Base-by-base conservation (phyloP, 768 basidiomycete species). In the Cubamyces lactineus region DNA sequence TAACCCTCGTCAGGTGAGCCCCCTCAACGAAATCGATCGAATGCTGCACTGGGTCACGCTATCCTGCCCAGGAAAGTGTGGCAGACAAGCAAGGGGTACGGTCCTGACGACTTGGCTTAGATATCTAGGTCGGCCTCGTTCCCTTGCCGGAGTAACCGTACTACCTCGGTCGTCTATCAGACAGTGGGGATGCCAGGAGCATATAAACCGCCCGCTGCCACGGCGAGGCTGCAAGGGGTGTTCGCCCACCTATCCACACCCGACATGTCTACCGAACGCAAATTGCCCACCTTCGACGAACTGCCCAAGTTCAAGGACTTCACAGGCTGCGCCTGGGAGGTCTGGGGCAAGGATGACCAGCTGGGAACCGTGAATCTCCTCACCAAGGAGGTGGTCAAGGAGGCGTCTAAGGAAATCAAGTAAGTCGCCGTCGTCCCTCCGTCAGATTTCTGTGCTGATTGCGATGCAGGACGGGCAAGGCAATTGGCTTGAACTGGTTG, bases 321-420 rank as follows among this genome's bases (percentile, higher is more conserved):
- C 64, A 68, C 66, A 8, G 88, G 87, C 11, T 89, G 87, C 57
- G 88, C 87, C 2, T 89, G 88, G 88, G 78, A 77, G 3, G 77
- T 88, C 11, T 89, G 86, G 86, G 87, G 87, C 24, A 72, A 78
- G 40, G 81, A 84, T 19, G 88, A 89, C 63, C 77, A 89, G 66
- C 76, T 89, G 19, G 88, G 88, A 1, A 89, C 86, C 5, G 76
- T 89, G 41, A 89, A 89, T 68, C 63, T 89, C 51, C 71, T 89
- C 40, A 88, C 88, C 1, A 80, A 82, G 21, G 80, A 82, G 12
- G 80, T 87, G n/a, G 85, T 88, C n/a, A 77, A 80, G 66, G 73
- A 74, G 43, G 82, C 85, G 16, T 84, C 85, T 16, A 69, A 73
- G 66, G 86, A 88, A 69, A 82, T 88, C 48, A 75, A 75, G 83